Evolutionary conservation across 2,329 filamentous ascomycete species (phyloP).

Genomic region (Lomentospora prolificans): DNA sequence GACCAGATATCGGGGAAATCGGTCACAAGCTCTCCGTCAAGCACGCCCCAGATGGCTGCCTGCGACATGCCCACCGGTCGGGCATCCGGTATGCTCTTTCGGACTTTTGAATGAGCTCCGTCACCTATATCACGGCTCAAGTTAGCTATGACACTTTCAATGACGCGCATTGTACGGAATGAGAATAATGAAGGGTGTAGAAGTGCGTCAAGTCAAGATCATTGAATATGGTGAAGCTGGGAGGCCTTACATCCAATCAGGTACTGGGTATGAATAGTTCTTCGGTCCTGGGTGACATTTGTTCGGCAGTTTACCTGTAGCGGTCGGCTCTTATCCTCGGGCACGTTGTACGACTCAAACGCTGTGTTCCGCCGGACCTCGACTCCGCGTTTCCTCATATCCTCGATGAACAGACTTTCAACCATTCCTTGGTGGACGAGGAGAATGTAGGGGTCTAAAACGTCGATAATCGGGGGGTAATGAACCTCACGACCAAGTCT

Average conservation of each 20-base stretch:
- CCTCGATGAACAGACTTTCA: conserved; percentile 59
- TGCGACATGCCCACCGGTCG: conserved; percentile 47
- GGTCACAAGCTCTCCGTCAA: conserved; percentile 61
- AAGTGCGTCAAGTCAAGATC: not conserved
- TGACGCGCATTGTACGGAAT: not conserved
- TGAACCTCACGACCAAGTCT: conserved; percentile 57
- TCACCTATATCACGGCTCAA: conserved; percentile 37
- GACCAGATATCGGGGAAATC: conserved; percentile 69
- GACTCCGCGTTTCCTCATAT: conserved; percentile 54
- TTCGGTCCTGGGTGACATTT: conserved; percentile 40
- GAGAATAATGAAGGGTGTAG: not conserved
- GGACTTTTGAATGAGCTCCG: conserved; percentile 61
- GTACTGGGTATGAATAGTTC: conserved; percentile 48
- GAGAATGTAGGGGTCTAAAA: conserved; percentile 46
- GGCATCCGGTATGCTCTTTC: conserved; percentile 49
- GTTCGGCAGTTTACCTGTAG: conserved; percentile 41
- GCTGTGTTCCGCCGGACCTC: conserved; percentile 54
- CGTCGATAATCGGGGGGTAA: conserved; percentile 53
- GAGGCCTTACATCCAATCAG: conserved; percentile 51
- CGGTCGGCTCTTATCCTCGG: conserved; percentile 31
- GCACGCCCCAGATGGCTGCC: conserved; percentile 55
- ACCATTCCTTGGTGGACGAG: conserved; percentile 67
- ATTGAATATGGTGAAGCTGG: conserved; percentile 2
- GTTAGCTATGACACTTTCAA: not conserved
- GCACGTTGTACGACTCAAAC: conserved; percentile 48